These are phyloP conservation scores for Brassica rapa DNA, from an alignment of 345 rosid genomes.

Conservation along the genomic window DNA sequence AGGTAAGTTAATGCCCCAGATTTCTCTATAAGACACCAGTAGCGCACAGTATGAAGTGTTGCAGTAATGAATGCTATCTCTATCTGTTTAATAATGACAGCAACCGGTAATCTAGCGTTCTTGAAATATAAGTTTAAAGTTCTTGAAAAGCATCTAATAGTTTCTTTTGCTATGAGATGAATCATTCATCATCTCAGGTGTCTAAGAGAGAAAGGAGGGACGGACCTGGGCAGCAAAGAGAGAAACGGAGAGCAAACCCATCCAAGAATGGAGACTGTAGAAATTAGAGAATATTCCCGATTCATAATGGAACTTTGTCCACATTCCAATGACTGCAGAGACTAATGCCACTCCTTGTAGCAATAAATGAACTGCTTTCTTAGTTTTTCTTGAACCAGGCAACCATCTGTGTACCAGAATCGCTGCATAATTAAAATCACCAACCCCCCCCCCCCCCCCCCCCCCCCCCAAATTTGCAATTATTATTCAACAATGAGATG, in stretches of 20 bases:
- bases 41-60: too few relatives aligned
- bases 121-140: too few relatives aligned
- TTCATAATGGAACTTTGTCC: constrained; percentile 75
- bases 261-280: constrained; percentile 95
- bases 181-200: not conserved
- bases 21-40: not conserved
- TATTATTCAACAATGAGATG: not conserved
- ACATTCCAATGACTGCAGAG: constrained; percentile 79
- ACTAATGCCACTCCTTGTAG: constrained; percentile 89
- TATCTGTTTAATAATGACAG: too few relatives aligned
- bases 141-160: too few relatives aligned
- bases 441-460: too few relatives aligned
- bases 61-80: too few relatives aligned
- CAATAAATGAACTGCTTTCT: constrained; percentile 83
- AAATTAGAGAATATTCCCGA: constrained; percentile 77
- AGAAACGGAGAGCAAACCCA: constrained; percentile 84
- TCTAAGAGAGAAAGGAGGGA: not conserved
- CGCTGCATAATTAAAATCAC: constrained; percentile 48
- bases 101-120: too few relatives aligned
- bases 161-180: too few relatives aligned
- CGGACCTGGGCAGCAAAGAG: constrained; percentile 84
- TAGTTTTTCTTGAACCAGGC: constrained; percentile 76
- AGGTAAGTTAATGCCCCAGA: not conserved
- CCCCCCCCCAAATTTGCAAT: not conserved
- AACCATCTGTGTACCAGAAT: constrained; percentile 88